Evolutionary conservation across 306 rosid species (phyloP), one percentile per base, ranked within the genome.

Genomic region (Sophora flavescens): DNA sequence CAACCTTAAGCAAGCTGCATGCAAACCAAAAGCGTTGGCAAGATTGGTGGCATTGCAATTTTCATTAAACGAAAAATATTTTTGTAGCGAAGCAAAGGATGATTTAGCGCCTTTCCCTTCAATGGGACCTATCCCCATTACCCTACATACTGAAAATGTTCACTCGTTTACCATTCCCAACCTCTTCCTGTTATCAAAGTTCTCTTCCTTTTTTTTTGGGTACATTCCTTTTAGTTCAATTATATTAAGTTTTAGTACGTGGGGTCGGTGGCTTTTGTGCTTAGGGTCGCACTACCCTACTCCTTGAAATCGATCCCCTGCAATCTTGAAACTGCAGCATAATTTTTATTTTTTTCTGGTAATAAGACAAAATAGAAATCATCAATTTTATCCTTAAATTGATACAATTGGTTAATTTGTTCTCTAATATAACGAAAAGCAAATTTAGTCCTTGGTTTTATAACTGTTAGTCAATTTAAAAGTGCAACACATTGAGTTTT

Each of bases 21-120:
- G 15, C n/a, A 54, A 32, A 42, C 68, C 52, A 64, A 18, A 53
- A 36, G 45, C 30, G 22, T 12, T 32, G 42, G 50, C 52, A 45
- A 72, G 51, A 59, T 48, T 32, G 62, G 33, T 3, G 17, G 15
- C 59, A 59, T 58, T 44, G 74, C 78, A 42, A 67, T 54, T 53
- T 62, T 64, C 65, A 33, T 32, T 68, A 42, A 57, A 57, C 30
- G 5, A 72, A 45, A 56, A 73, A 35, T 76, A 42, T 69, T 38
- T 32, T 17, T 16, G 32, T 4, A 5, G 14, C 22, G 9, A 66
- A 54, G 41, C 36, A 22, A 39, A 52, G 47, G 32, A 30, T 75
- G 72, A 63, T 35, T 82, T 63, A 63, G 58, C 51, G 77, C 50
- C 53, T 68, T 75, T 81, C 52, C 64, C 84, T 60, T 75, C 77